Percentiles rank a stretch among this genome's conserved stretches.
Conservation (phyloP, 2,329 filamentous ascomycete genomes). For the Penicillium sp. region DNA sequence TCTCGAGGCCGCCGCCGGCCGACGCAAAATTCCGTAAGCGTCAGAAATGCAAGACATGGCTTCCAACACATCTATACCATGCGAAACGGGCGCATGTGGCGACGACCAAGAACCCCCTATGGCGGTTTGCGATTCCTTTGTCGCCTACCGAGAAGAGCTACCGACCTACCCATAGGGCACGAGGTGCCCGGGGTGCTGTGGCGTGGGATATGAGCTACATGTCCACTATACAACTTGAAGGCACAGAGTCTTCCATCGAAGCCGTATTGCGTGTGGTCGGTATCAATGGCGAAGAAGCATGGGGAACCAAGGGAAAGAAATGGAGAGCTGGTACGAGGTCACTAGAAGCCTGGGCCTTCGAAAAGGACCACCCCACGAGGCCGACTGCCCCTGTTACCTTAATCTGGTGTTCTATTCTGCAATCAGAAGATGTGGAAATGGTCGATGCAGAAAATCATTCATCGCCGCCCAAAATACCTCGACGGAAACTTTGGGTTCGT, state of each 20-base stretch:
- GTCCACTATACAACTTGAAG: slow-evolving; percentile 80
- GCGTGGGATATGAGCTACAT: slow-evolving; percentile 96
- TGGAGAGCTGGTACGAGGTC: slow-evolving; percentile 70
- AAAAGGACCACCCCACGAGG: slow-evolving; percentile 57
- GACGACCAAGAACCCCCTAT: slow-evolving; percentile 74
- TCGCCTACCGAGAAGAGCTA: slow-evolving; percentile 91
- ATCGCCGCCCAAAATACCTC: slow-evolving; percentile 37
- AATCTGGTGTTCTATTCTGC: slow-evolving; percentile 68
- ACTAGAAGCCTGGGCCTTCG: slow-evolving; percentile 63
- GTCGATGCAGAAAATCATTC: slow-evolving; percentile 28
- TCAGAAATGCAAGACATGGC: slow-evolving; percentile 86
- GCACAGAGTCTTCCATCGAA: slow-evolving; percentile 65
- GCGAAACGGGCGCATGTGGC: slow-evolving; percentile 92
- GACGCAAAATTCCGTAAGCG: slow-evolving; percentile 79
- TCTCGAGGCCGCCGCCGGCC: slow-evolving; percentile 67
- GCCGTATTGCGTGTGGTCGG: slow-evolving; percentile 70
- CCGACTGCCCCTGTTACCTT: slow-evolving; percentile 73
- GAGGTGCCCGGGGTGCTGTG: slow-evolving; percentile 74
- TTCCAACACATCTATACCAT: slow-evolving; percentile 93
- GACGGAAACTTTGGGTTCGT: slow-evolving; percentile 68
- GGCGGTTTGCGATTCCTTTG: slow-evolving; percentile 85
- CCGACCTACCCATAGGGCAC: slow-evolving; percentile 80
- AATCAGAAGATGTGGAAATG: slow-evolving; percentile 42
- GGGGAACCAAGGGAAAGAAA: slow-evolving; percentile 67
- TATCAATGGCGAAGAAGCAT: slow-evolving; percentile 61